Conservation (phyloP, 1,284 basidiomycete genomes). For the Cutaneotrichosporon sp. region DNA sequence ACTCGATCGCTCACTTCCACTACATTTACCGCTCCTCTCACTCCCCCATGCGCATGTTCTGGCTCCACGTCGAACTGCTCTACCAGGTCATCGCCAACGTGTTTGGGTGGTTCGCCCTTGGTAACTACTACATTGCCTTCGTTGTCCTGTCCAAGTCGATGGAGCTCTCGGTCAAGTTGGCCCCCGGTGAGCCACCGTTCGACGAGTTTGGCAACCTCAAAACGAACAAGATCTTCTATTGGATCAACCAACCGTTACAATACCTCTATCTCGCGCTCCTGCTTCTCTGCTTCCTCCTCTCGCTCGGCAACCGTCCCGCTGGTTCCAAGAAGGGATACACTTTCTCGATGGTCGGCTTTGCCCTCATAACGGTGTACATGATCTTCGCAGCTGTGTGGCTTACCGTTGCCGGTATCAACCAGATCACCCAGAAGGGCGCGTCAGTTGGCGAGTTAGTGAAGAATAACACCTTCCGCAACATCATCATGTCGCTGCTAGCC, state of each 20-base stretch:
- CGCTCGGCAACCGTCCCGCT: conserved; percentile 88
- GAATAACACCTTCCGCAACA: conserved; percentile 69
- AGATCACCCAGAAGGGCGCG: conserved; percentile 52
- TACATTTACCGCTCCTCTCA: conserved; percentile 91
- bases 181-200: conserved; percentile 29
- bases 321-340: conserved; percentile 74
- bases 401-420: conserved; percentile 72
- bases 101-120: conserved; percentile 88
- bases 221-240: conserved; percentile 48
- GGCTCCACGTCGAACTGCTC: conserved; percentile 90
- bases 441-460: conserved; percentile 52
- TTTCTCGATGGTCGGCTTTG: conserved; percentile 76
- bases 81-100: conserved; percentile 89
- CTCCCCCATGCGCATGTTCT: conserved; percentile 77
- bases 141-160: conserved; percentile 35
- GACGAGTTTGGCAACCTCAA: conserved; percentile 30
- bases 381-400: conserved; percentile 65
- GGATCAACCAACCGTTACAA: conserved; percentile 73
- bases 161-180: background rate
- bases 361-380: conserved; percentile 88
- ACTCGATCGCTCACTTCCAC: conserved; percentile 84
- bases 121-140: conserved; percentile 88
- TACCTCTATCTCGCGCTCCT: conserved; percentile 86
- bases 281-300: conserved; percentile 84
- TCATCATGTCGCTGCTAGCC: conserved; percentile 55